Percentiles rank a stretch among this genome's conserved stretches.
Evolutionary conservation across 2,329 filamentous ascomycete genomes (phyloP).

Genomic region (Colletotrichum gigasporum): DNA sequence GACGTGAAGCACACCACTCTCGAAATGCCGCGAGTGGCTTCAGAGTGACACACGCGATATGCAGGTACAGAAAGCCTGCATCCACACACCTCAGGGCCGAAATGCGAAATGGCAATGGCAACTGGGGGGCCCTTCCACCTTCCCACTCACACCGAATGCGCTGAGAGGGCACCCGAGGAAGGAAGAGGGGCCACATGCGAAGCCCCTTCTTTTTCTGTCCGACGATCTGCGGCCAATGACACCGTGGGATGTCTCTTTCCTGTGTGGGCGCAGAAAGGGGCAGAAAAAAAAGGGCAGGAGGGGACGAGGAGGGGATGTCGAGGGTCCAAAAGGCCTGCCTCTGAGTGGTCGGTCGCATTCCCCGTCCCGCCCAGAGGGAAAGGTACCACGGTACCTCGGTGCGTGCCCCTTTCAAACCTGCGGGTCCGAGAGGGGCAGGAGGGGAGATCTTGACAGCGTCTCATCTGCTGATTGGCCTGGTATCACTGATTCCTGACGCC

Average conservation of each 20-base stretch:
- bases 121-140: neutral
- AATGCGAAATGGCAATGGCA: too few relatives aligned
- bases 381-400: conserved; percentile 1
- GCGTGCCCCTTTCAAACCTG: conserved; percentile 10
- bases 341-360: conserved; percentile 5
- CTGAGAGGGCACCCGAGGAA: too few relatives aligned
- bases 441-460: neutral
- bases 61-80: conserved; percentile 24
- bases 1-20: too few relatives aligned
- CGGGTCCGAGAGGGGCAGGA: neutral
- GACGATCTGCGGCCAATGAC: conserved; percentile 26
- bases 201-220: conserved; percentile 2
- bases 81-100: too few relatives aligned
- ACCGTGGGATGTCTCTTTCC: neutral
- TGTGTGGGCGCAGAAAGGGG: neutral
- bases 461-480: neutral
- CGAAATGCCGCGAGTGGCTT: conserved; percentile 27
- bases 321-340: neutral
- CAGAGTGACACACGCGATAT: conserved; percentile 22
- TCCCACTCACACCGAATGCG: too few relatives aligned
- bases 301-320: neutral
- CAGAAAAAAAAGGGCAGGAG: neutral
- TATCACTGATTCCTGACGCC: neutral
- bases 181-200: neutral
- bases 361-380: neutral